Conservation (phyloP, 768 basidiomycete genomes). For the Mycena galericulata region DNA sequence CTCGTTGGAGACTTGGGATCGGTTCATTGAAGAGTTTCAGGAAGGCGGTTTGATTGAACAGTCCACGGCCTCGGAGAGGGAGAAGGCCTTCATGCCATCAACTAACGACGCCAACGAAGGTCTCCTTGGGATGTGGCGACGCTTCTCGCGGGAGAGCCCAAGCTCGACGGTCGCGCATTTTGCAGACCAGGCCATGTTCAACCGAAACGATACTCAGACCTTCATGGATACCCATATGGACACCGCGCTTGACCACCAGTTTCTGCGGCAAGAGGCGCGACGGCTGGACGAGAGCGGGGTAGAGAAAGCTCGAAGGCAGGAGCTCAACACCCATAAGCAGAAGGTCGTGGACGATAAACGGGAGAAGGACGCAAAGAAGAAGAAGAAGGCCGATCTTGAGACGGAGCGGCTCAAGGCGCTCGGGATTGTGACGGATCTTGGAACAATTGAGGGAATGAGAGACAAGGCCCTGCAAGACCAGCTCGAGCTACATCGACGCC, state of each 20-base stretch:
- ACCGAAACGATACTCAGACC: slow-evolving; percentile 10
- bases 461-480: background rate
- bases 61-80: background rate
- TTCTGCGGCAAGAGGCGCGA: background rate
- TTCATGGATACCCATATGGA: slow-evolving; percentile 15
- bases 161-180: slow-evolving; percentile 14
- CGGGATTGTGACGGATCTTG: background rate
- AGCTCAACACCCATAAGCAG: background rate
- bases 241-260: slow-evolving; percentile 2
- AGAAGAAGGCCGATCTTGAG: too few relatives aligned
- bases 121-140: background rate
- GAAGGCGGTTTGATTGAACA: background rate
- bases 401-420: background rate
- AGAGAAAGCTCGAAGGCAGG: background rate
- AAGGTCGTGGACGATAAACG: background rate
- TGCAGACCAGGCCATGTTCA: slow-evolving; percentile 1
- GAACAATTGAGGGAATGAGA: background rate
- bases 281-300: background rate
- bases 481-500: background rate
- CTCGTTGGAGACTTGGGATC: background rate
- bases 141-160: background rate
- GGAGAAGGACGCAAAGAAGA: background rate
- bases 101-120: slow-evolving; percentile 5
- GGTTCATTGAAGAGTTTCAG: background rate
- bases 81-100: background rate